phyloP scores from a whole-genome alignment of 495 filamentous ascomycete species.

The Penicillium steckii region DNA sequence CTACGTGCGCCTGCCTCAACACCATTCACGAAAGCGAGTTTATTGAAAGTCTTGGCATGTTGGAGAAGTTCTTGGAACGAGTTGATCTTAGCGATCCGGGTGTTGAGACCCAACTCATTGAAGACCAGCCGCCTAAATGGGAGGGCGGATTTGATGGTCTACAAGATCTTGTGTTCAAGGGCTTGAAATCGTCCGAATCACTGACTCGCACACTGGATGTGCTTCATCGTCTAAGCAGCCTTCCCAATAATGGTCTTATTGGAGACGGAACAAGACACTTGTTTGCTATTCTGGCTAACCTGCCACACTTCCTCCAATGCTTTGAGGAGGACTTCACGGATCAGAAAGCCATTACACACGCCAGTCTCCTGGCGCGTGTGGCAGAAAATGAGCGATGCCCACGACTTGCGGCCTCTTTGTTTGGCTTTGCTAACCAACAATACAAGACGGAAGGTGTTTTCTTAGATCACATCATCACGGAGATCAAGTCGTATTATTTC shows the following conservation, averaged over 20 bases:
- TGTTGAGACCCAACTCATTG: conserved; percentile 66
- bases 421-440: conserved; percentile 64
- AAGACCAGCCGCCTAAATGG: conserved; percentile 82
- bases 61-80: conserved; percentile 82
- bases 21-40: conserved; percentile 96
- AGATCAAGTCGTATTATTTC: conserved; percentile 77
- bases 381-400: conserved; percentile 64
- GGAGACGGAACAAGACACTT: conserved; percentile 79
- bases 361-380: conserved; percentile 65
- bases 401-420: conserved; percentile 53
- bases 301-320: conserved; percentile 81
- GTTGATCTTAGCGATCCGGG: conserved; percentile 73
- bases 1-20: conserved; percentile 90
- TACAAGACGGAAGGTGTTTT: conserved; percentile 78
- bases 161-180: conserved; percentile 84
- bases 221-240: conserved; percentile 71
- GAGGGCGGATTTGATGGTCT: conserved; percentile 87
- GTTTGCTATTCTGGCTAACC: conserved; percentile 81
- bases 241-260: conserved; percentile 79
- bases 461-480: conserved; percentile 67
- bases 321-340: conserved; percentile 66
- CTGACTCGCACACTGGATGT: conserved; percentile 73
- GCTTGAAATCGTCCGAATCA: conserved; percentile 80
- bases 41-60: conserved; percentile 83
- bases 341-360: conserved; percentile 54